Base-by-base conservation (phyloP, 306 rosid genomes). In the Sphenostylis stenocarpa region DNA sequence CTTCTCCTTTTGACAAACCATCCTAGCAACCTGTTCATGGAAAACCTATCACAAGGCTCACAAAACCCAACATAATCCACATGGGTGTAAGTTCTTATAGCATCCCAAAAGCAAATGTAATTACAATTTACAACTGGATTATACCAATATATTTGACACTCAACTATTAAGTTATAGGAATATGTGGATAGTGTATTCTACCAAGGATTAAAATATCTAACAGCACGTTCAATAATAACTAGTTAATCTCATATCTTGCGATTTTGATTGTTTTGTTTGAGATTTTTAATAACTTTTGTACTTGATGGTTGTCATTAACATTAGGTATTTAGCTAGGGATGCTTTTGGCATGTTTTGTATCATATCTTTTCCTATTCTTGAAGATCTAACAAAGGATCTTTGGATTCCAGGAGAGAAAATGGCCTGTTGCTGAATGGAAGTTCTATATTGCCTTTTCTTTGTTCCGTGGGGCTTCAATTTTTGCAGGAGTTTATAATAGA, bases 341-440 rank as follows among this genome's bases (percentile, higher is more conserved):
- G 70, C 57, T 63, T 63, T 33, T 63, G 12, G 38, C 31, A 31
- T 47, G 9, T 71, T 36, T 45, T 39, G 45, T 66, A 71, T 76
- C 70, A 39, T 51, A 49, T 44, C 52, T 72, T 73, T 56, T 12
- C 57, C 55, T 53, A 33, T 53, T 47, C 38, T 73, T 43, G 78
- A 28, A 72, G 43, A 75, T 80, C 80, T 79, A 67, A 69, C 57
- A 3, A 47, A 76, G 15, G 61, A 81, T 62, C 57, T 86, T 74
- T 84, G 41, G 67, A 67, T 73, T 70, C 70, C 94, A 95, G 99
- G 90, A 86, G 83, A 90, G 83, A 79, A 91, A 85, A 73, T 95
- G 99, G 99, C 99, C 98, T 71, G 79, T 24, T 82, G 84, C 96
- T 63, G 86, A 86, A 61, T 95, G 99, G 99, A 95, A 88, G 85